Percentiles rank a stretch among this genome's conserved stretches.
Evolutionary conservation across 2,329 filamentous ascomycete species (phyloP).

Genomic region (Nemania sp.): DNA sequence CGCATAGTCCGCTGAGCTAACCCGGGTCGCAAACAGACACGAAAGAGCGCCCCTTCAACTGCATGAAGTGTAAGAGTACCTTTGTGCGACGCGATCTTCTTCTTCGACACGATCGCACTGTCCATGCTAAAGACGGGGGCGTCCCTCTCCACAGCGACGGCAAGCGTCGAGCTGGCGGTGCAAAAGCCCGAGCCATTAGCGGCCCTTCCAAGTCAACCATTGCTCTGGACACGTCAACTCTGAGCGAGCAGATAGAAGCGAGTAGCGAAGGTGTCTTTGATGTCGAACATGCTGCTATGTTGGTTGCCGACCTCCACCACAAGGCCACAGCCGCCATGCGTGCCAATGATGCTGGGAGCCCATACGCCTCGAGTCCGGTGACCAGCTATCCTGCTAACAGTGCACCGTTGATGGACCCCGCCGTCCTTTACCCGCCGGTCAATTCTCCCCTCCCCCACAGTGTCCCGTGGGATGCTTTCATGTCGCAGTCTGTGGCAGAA

Average conservation of each 20-base stretch:
- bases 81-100: constrained; percentile 97
- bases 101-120: constrained; percentile 94
- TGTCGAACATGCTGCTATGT: constrained; percentile 95
- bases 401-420: constrained; percentile 74
- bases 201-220: constrained; percentile 77
- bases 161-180: constrained; percentile 72
- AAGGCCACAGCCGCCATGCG: constrained; percentile 79
- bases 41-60: constrained; percentile 98
- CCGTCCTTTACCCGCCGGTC: constrained; percentile 75
- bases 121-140: constrained; percentile 97
- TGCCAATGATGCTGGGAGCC: constrained; percentile 51
- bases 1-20: constrained; percentile 34
- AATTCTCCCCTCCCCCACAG: constrained; percentile 75
- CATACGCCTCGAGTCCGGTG: constrained; percentile 61
- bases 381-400: constrained; percentile 75
- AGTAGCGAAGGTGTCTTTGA: constrained; percentile 91
- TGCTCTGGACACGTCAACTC: constrained; percentile 79
- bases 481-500: constrained; percentile 71
- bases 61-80: constrained; percentile 95
- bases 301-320: constrained; percentile 97
- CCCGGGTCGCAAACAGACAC: constrained; percentile 68
- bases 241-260: constrained; percentile 86
- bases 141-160: constrained; percentile 92
- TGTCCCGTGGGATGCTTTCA: constrained; percentile 89
- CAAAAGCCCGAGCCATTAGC: constrained; percentile 67